These are phyloP conservation scores for Willaertia magna DNA, from an alignment of 208 protist genomes.

Conservation along the genomic window DNA sequence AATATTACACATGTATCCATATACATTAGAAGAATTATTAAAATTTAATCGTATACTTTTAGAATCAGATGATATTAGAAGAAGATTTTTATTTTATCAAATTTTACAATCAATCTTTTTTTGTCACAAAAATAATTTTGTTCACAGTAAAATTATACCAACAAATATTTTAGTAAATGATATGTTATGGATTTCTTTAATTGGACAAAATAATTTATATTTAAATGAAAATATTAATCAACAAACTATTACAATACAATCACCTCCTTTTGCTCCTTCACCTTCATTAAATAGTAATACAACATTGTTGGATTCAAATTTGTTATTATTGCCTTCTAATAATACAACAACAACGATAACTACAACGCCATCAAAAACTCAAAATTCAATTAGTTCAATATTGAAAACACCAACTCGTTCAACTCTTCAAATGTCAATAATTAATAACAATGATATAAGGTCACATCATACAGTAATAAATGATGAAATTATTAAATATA, in stretches of 20 bases:
- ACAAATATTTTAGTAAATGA: background rate
- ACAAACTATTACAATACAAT: background rate
- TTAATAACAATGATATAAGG: no score
- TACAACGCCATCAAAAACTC: background rate
- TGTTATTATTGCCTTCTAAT: no score
- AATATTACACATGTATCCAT: background rate
- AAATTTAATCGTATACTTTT: background rate
- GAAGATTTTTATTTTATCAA: conserved; percentile 12
- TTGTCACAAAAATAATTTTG: background rate
- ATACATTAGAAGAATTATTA: background rate
- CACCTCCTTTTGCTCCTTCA: background rate
- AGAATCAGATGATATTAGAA: background rate
- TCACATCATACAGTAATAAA: background rate
- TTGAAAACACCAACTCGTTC: background rate
- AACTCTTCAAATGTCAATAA: background rate
- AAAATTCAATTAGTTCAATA: background rate
- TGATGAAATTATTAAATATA: background rate
- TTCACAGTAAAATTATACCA: background rate
- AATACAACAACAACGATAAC: background rate
- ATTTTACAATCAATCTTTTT: background rate
- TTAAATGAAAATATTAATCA: background rate
- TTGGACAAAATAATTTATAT: background rate
- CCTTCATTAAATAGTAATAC: background rate
- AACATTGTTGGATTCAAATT: no score
- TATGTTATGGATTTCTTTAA: background rate